Evolutionary conservation across 1,284 basidiomycete species (phyloP).

Genomic region (Puccinia triticina): DNA sequence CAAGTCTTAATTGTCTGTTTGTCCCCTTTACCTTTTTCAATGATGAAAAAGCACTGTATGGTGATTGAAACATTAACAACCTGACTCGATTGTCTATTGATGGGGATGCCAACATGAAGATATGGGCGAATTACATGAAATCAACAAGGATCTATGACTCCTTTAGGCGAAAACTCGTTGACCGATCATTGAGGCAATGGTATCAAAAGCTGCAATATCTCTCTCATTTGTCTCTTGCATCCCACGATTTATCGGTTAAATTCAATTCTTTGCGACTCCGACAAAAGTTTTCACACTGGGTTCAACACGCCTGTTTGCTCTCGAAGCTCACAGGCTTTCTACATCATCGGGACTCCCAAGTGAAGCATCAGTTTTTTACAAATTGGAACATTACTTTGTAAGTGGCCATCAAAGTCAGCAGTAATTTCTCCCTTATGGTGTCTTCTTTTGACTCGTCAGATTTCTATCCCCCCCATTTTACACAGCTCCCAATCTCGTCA

Average conservation of each 20-base stretch:
- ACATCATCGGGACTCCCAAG: background rate
- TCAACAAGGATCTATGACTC: background rate
- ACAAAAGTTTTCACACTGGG: background rate
- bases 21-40: slow-evolving; percentile 26
- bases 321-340: slow-evolving; percentile 11
- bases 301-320: background rate
- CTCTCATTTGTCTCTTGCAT: background rate
- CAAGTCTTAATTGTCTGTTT: slow-evolving; percentile 51
- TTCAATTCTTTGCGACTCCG: background rate
- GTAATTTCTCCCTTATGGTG: background rate
- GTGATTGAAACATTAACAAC: background rate
- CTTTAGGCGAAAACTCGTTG: background rate
- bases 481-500: slow-evolving; percentile 5
- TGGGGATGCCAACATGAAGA: background rate
- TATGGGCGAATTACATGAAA: slow-evolving; percentile 21
- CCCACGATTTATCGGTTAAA: background rate
- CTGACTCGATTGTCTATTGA: background rate
- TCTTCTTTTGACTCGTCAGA: background rate
- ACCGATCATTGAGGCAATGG: slow-evolving; percentile 7
- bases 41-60: background rate
- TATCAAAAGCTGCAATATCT: slow-evolving; percentile 22
- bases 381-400: slow-evolving; percentile 1
- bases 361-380: background rate
- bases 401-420: background rate
- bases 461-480: background rate